phyloP scores from a whole-genome alignment of 176 grass and related monocot species.

The Aegilops longissima region DNA sequence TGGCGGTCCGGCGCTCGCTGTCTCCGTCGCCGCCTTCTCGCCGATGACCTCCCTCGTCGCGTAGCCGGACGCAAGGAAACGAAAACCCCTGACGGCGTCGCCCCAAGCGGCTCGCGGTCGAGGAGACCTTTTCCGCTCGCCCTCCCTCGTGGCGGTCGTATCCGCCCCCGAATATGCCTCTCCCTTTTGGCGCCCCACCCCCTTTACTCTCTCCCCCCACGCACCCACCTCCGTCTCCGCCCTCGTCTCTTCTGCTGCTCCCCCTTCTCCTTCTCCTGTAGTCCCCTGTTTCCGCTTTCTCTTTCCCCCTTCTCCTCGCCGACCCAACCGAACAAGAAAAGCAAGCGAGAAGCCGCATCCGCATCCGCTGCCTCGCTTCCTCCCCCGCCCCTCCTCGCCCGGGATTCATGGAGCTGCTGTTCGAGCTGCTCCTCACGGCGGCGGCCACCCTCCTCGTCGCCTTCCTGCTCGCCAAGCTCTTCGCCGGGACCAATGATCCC shows the following conservation, averaged over 20 bases:
- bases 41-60: background rate
- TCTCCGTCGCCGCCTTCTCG: background rate
- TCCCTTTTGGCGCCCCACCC: constrained; percentile 48
- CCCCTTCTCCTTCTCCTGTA: background rate
- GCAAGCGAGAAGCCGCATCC: background rate
- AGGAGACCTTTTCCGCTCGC: constrained; percentile 19
- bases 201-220: background rate
- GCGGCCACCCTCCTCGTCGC: constrained; percentile 59
- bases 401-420: constrained; percentile 56
- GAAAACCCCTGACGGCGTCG: constrained; percentile 6
- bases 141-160: constrained; percentile 45
- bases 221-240: constrained; percentile 1
- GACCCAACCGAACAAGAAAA: constrained; percentile 27
- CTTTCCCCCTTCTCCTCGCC: constrained; percentile 9
- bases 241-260: background rate
- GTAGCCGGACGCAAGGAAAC: background rate
- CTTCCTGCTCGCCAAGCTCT: constrained; percentile 59
- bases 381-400: background rate
- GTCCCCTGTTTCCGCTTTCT: background rate
- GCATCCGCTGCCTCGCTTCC: constrained; percentile 2
- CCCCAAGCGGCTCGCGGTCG: constrained; percentile 25
- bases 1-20: background rate
- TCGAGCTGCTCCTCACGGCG: constrained; percentile 74
- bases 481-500: constrained; percentile 42
- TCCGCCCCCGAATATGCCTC: constrained; percentile 74